Evolutionary conservation across 805 yeast species (phyloP).

Genomic region (Spathaspora boniae): DNA sequence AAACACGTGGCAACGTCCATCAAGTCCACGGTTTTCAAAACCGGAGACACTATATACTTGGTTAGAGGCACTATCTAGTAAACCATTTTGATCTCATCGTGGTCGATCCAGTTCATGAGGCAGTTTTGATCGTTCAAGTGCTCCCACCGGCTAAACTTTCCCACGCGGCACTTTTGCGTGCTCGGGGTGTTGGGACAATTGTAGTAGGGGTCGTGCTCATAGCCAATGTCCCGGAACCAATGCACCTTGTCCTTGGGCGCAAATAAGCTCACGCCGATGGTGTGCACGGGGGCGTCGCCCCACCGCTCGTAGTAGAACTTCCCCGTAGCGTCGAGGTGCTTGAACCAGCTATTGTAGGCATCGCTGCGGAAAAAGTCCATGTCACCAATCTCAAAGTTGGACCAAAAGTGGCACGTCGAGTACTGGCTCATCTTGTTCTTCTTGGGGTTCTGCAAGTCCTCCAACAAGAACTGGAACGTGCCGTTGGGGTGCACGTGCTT

Average conservation of each 20-base stretch:
- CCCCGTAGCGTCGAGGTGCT: constrained; percentile 62
- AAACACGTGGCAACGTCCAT: constrained; percentile 26
- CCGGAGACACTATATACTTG: constrained; percentile 50
- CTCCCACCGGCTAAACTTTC: constrained; percentile 50
- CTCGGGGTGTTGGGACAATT: constrained; percentile 62
- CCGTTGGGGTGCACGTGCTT: constrained; percentile 47
- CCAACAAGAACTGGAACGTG: constrained; percentile 51
- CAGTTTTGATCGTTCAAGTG: constrained; percentile 69
- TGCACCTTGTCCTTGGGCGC: constrained; percentile 68
- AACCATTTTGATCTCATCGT: constrained; percentile 11
- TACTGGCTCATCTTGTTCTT: constrained; percentile 41
- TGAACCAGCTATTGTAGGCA: constrained; percentile 62
- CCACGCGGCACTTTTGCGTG: constrained; percentile 50
- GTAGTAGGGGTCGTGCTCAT: constrained; percentile 67
- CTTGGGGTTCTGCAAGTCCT: constrained; percentile 48
- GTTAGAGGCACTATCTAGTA: constrained; percentile 43
- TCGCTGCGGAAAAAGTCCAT: constrained; percentile 75
- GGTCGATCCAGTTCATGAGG: constrained; percentile 64
- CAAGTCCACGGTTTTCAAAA: constrained; percentile 41
- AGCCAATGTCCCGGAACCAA: constrained; percentile 87
- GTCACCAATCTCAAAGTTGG: constrained; percentile 81
- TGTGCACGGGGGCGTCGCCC: constrained; percentile 94
- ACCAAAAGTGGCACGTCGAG: constrained; percentile 86
- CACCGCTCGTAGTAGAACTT: constrained; percentile 88
- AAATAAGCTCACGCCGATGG: constrained; percentile 68